phyloP scores from a whole-genome alignment of 495 filamentous ascomycete species.

The Antarctomyces pellizariae region DNA sequence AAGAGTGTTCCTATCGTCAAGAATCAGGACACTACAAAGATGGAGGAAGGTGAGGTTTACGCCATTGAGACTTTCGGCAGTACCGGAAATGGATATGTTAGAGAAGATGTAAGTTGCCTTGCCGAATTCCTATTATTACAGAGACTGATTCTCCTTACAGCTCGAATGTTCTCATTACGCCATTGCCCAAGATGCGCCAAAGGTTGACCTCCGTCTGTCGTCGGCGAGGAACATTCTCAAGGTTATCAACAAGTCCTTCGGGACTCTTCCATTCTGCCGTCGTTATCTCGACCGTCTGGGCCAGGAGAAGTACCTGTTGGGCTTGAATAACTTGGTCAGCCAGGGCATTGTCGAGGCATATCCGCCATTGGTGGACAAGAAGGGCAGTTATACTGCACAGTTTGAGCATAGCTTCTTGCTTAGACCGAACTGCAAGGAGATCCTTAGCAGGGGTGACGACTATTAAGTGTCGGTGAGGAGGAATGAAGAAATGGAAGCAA shows the following conservation, averaged over 20 bases:
- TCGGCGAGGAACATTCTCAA: slow-evolving; percentile 65
- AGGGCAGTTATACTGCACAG: slow-evolving; percentile 88
- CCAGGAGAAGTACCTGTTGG: slow-evolving; percentile 71
- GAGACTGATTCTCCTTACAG: slow-evolving; percentile 15
- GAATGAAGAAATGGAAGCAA: background rate
- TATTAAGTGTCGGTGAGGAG: slow-evolving; percentile 26
- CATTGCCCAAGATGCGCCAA: slow-evolving; percentile 34
- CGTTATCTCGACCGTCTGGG: slow-evolving; percentile 71
- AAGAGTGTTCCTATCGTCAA: slow-evolving; percentile 88
- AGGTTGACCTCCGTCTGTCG: slow-evolving; percentile 39
- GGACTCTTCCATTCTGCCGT: slow-evolving; percentile 66
- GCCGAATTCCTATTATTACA: slow-evolving; percentile 4
- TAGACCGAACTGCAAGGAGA: slow-evolving; percentile 72
- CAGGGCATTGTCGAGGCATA: slow-evolving; percentile 77
- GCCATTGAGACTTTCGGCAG: slow-evolving; percentile 89
- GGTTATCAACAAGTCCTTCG: slow-evolving; percentile 83
- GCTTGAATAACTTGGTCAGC: slow-evolving; percentile 67
- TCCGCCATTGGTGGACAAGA: slow-evolving; percentile 72
- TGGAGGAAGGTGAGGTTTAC: slow-evolving; percentile 88
- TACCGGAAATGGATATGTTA: slow-evolving; percentile 68
- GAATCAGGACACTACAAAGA: slow-evolving; percentile 53
- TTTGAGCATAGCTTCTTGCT: slow-evolving; percentile 86
- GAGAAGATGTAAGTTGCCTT: slow-evolving; percentile 36
- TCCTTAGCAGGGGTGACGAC: slow-evolving; percentile 79
- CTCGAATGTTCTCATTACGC: slow-evolving; percentile 61